Base-by-base conservation (phyloP, 768 basidiomycete species). In the Rhizopogon rudus region DNA sequence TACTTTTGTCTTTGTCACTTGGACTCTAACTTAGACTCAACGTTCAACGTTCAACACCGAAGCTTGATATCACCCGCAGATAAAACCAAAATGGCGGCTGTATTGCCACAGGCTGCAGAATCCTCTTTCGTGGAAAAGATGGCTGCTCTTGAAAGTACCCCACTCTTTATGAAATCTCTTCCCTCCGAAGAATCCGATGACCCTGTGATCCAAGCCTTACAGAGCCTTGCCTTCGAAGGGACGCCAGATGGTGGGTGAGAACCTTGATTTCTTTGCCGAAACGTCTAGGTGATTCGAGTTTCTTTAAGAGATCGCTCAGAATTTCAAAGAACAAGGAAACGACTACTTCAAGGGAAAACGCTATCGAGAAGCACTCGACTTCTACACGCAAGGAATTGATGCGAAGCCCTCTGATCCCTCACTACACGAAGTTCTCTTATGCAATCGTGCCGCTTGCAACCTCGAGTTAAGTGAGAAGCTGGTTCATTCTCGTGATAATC, bases 241-340 rank as follows among this genome's bases (percentile, higher is more conserved):
- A 90, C 92, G 14, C 88, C 93, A 52, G 91, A 98, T 75, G 95
- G 96, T 98, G 67, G 65, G 91, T 82, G 63, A 70, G 57, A 14
- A 16, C 16, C 22, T 9, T 31, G 20, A 41, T 22, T 17, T 7
- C 29, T 40, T 37, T 29, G 20, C 31, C 29, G 37, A 16, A 20
- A 40, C 49, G 45, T 31, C 17, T 10, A 31, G 40, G 3, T 49
- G 46, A 3, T 33, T 60, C 42, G 62, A 7, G 0, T 22, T 39
- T 56, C 25, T 0, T 41, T 28, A 59, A 96, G 97, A 98, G 69
- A 77, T 93, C 60, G 93, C 96, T 1, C 79, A 83, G 57, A 94
- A 90, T 65, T 97, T 98, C 73, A 98, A 97, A 69, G 85, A 92
- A 52, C 92, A 96, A 67, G 97, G 94, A 5, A 98, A 98, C 66